Conservation (phyloP, 1,284 basidiomycete species). For the Lentinula novae-zelandiae region DNA sequence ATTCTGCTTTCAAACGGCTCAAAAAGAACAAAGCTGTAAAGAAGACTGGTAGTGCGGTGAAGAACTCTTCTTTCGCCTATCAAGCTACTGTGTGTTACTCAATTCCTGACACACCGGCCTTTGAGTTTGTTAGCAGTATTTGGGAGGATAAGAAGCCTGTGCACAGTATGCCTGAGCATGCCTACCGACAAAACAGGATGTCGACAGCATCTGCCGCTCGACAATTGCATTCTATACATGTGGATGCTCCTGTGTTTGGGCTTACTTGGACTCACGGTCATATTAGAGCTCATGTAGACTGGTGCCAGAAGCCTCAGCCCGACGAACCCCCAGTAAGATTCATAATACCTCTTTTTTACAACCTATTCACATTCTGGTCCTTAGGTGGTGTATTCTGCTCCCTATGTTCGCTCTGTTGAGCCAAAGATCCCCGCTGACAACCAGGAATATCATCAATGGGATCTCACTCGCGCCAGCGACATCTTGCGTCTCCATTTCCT, state of each 20-base stretch:
- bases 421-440: conserved; percentile 11
- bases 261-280: conserved; percentile 50
- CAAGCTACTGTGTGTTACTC: conserved; percentile 47
- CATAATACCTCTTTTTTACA: neutral
- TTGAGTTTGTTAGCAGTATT: conserved; percentile 51
- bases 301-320: conserved; percentile 35
- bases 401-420: conserved; percentile 31
- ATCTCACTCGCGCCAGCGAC: conserved; percentile 38
- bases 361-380: neutral
- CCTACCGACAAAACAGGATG: conserved; percentile 58
- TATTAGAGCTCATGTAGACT: conserved; percentile 54
- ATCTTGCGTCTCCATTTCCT: conserved; percentile 49
- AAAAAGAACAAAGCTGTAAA: conserved; percentile 27
- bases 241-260: conserved; percentile 48
- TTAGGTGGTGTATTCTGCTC: conserved; percentile 47
- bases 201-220: conserved; percentile 45
- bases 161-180: conserved; percentile 44
- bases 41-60: conserved; percentile 32
- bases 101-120: conserved; percentile 39
- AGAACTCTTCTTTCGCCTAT: conserved; percentile 44
- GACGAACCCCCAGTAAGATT: conserved; percentile 28
- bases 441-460: conserved; percentile 44
- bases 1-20: conserved; percentile 45
- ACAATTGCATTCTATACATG: conserved; percentile 45
- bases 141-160: conserved; percentile 60